Percentiles rank a stretch among this genome's conserved stretches.
Evolutionary conservation across 2,329 filamentous ascomycete genomes (phyloP).

Genomic region (Parastagonospora nodorum): DNA sequence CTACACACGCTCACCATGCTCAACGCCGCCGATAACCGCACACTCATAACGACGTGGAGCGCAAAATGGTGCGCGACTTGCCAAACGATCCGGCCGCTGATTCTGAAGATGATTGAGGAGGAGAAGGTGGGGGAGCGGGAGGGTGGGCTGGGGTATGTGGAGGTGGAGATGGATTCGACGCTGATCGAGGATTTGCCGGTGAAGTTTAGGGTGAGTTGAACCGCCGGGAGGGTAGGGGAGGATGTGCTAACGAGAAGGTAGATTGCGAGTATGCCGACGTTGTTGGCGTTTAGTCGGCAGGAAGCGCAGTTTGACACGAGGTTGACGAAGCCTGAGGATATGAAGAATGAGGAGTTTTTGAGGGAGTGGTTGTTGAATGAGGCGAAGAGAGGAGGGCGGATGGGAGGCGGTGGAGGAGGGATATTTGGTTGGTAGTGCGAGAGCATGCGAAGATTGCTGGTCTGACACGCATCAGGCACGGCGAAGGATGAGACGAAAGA

Average conservation of each 20-base stretch:
- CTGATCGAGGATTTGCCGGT: constrained; percentile 50
- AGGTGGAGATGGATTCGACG: constrained; percentile 55
- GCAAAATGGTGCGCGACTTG: constrained; percentile 55
- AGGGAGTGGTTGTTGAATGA: constrained; percentile 55
- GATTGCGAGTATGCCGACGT: constrained; percentile 55
- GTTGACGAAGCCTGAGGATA: constrained; percentile 49
- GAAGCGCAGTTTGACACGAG: constrained; percentile 57
- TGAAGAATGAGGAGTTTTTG: constrained; percentile 53
- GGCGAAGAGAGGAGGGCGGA: constrained; percentile 51
- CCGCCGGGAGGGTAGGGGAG: neutral
- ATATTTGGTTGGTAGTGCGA: constrained; percentile 46
- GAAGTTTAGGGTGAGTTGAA: constrained; percentile 44
- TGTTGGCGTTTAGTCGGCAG: constrained; percentile 56
- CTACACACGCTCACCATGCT: constrained; percentile 55
- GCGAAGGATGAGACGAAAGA: neutral
- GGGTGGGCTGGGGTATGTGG: constrained; percentile 54
- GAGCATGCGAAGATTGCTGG: constrained; percentile 10
- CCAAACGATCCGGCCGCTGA: constrained; percentile 49
- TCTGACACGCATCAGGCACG: constrained; percentile 2
- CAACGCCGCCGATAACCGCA: constrained; percentile 50
- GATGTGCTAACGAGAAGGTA: constrained; percentile 13
- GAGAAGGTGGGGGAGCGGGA: constrained; percentile 52
- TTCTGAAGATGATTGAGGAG: constrained; percentile 50
- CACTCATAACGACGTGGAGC: constrained; percentile 57
- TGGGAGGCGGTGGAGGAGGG: constrained; percentile 53